Evolutionary conservation across 352 stramenopile species (phyloP).

Genomic region (Phytophthora nicotianae): DNA sequence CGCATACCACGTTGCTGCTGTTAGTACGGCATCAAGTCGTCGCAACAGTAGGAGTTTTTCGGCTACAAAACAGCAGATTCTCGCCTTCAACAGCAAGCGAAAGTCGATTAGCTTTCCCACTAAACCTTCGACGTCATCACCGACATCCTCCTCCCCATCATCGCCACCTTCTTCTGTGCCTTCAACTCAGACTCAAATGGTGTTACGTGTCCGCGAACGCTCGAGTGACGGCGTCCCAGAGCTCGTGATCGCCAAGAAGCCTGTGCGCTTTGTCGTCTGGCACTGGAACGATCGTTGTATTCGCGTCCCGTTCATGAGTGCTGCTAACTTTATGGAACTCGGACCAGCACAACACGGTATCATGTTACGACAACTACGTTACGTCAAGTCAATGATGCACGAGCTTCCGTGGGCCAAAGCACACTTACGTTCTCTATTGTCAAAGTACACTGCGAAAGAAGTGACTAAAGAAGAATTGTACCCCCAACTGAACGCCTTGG

Average conservation of each 20-base stretch:
- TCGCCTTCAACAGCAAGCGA: conserved; percentile 23
- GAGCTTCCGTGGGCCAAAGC: conserved; percentile 84
- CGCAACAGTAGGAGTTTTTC: conserved; percentile 34
- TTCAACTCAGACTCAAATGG: conserved; percentile 48
- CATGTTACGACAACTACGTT: conserved; percentile 84
- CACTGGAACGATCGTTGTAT: conserved; percentile 68
- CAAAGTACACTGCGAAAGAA: conserved; percentile 76
- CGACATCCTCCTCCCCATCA: conserved; percentile 10
- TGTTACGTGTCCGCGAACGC: conserved; percentile 60
- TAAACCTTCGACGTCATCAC: conserved; percentile 12
- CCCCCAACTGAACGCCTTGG: conserved; percentile 75
- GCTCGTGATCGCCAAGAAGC: conserved; percentile 69
- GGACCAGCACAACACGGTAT: conserved; percentile 77
- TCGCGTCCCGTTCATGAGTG: conserved; percentile 46
- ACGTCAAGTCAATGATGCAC: conserved; percentile 84
- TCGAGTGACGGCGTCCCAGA: conserved; percentile 55
- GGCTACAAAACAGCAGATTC: conserved; percentile 27
- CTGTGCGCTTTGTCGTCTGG: conserved; percentile 54
- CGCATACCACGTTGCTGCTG: conserved; percentile 26
- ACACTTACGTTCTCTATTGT: conserved; percentile 65
- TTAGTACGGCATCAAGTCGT: conserved; percentile 3
- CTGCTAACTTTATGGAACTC: conserved; percentile 49
- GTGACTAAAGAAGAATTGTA: conserved; percentile 79
- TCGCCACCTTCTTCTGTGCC: conserved; percentile 24
- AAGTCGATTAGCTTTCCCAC: conserved; percentile 11